Evolutionary conservation across 192 early-diverging fungal species (phyloP).

Genomic region (Coemansia erecta): DNA sequence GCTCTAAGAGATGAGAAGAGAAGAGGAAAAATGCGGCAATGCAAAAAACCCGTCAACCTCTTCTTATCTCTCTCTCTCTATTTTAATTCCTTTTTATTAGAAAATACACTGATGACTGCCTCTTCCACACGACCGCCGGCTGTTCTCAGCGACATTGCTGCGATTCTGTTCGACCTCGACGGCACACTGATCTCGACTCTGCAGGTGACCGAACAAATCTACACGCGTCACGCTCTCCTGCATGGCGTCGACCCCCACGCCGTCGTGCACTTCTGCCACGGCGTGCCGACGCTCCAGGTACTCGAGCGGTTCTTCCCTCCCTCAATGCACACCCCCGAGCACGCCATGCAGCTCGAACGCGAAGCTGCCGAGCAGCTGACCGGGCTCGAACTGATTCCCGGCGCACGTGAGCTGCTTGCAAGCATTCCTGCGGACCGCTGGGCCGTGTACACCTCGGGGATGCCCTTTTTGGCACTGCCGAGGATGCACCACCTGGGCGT

Average conservation of each 20-base stretch:
- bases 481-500: conserved; percentile 24
- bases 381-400: conserved; percentile 19
- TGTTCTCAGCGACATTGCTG: not conserved
- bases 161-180: conserved; percentile 23
- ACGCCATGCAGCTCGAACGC: conserved; percentile 18
- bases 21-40: no score
- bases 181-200: conserved; percentile 30
- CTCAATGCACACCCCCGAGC: conserved; percentile 19
- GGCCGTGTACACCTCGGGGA: conserved; percentile 36
- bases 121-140: no score
- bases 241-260: conserved; percentile 20
- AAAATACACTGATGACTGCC: no score
- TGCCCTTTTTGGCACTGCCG: conserved; percentile 23
- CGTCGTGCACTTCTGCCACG: conserved; percentile 24
- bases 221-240: conserved; percentile 14
- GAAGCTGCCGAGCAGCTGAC: conserved; percentile 8
- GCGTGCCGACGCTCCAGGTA: conserved; percentile 35
- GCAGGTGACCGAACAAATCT: conserved; percentile 19
- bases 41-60: not conserved
- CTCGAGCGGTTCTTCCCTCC: conserved; percentile 24
- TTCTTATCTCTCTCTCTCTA: not conserved
- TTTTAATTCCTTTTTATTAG: not conserved
- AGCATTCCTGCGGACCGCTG: conserved; percentile 11
- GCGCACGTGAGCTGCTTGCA: conserved; percentile 10
- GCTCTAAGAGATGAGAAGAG: not conserved